Evolutionary conservation across 2,329 filamentous ascomycete genomes (phyloP).

Genomic region (Xylaria digitata): DNA sequence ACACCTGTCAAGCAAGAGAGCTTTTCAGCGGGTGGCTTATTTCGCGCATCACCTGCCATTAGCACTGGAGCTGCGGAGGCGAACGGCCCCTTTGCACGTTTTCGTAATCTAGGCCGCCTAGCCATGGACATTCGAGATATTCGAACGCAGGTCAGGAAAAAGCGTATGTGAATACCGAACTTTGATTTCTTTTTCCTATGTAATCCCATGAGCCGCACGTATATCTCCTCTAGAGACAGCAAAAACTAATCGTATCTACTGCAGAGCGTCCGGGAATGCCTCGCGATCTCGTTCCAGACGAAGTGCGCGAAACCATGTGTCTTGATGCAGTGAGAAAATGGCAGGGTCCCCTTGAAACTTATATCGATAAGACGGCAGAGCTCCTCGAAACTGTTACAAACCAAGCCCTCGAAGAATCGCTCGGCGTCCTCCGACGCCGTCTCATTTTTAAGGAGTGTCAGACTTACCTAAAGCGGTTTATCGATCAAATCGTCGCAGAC

Average conservation of each 20-base stretch:
- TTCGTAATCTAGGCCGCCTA: conserved; percentile 53
- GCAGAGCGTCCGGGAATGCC: conserved; percentile 65
- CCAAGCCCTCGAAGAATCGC: conserved; percentile 59
- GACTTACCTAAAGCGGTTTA: conserved; percentile 57
- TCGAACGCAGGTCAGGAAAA: conserved; percentile 63
- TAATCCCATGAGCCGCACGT: background rate
- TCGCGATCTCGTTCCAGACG: conserved; percentile 64
- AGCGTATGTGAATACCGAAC: conserved; percentile 48
- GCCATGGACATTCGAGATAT: conserved; percentile 64
- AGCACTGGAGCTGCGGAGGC: conserved; percentile 32
- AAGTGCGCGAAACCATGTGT: conserved; percentile 70
- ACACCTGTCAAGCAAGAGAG: conserved; percentile 56
- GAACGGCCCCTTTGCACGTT: conserved; percentile 53
- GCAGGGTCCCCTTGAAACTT: conserved; percentile 63
- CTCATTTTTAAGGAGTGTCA: conserved; percentile 62
- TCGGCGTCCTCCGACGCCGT: conserved; percentile 59
- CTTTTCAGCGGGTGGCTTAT: conserved; percentile 40
- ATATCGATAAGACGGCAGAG: conserved; percentile 60
- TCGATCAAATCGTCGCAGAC: conserved; percentile 54
- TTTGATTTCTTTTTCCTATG: background rate
- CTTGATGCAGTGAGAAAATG: conserved; percentile 68
- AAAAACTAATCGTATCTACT: conserved; percentile 4
- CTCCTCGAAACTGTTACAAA: conserved; percentile 62
- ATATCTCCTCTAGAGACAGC: background rate
- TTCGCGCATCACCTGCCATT: conserved; percentile 45